Percentiles rank a stretch among this genome's conserved stretches.
Evolutionary conservation across 2,329 filamentous ascomycete species (phyloP).

Genomic region (Ampelomyces quisqualis): DNA sequence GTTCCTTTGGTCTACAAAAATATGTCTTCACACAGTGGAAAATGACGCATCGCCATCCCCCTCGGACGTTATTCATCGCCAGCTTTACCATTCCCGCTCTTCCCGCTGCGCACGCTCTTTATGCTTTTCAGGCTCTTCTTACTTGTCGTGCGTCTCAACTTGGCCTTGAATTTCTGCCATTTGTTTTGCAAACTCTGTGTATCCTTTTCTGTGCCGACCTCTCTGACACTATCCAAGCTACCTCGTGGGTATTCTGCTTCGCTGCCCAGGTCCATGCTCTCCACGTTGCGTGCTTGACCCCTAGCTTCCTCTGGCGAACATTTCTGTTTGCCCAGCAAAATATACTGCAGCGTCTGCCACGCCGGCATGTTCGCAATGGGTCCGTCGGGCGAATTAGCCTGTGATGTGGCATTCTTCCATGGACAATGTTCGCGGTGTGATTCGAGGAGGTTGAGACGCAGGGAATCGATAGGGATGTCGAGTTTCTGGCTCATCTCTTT

Average conservation of each 20-base stretch:
- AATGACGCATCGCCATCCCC: neutral
- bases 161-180: constrained; percentile 41
- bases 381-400: constrained; percentile 34
- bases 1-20: too few relatives aligned
- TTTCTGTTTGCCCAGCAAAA: constrained; percentile 28
- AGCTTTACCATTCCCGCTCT: constrained; percentile 24
- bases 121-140: constrained; percentile 39
- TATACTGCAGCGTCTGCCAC: constrained; percentile 41
- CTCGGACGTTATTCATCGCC: too few relatives aligned
- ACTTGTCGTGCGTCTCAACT: constrained; percentile 36
- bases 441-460: constrained; percentile 42
- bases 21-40: neutral
- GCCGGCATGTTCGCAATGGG: constrained; percentile 37
- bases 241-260: constrained; percentile 22
- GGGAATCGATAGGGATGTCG: constrained; percentile 27
- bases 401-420: constrained; percentile 42
- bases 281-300: too few relatives aligned
- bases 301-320: constrained; percentile 7
- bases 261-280: constrained; percentile 30
- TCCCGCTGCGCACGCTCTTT: constrained; percentile 35
- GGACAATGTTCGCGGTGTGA: constrained; percentile 46
- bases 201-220: constrained; percentile 14
- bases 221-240: constrained; percentile 23
- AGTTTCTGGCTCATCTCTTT: constrained; percentile 40
- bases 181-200: constrained; percentile 29